These are phyloP conservation scores for Podila epigama DNA, from an alignment of 192 early-diverging fungal species.

Conservation along the genomic window DNA sequence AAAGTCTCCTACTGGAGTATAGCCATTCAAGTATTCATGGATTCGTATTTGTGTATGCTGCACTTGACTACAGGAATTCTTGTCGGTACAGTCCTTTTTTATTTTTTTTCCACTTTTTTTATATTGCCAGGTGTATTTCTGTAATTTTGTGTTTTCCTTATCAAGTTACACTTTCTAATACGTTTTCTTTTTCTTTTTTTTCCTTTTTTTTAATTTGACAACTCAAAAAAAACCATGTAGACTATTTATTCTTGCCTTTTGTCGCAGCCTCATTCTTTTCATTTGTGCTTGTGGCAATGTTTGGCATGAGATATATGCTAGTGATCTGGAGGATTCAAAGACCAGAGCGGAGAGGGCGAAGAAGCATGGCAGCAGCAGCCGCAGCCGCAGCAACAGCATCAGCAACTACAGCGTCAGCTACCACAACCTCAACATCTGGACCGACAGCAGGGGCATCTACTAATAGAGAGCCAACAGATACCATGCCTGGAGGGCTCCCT, in stretches of 20 bases:
- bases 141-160: too few relatives aligned
- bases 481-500: conserved; percentile 40
- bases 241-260: conserved; percentile 64
- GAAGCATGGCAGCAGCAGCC: conserved; percentile 26
- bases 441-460: conserved; percentile 1
- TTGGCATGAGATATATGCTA: conserved; percentile 75
- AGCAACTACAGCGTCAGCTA: not conserved
- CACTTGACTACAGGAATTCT: conserved; percentile 66
- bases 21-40: conserved; percentile 67
- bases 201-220: too few relatives aligned
- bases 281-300: conserved; percentile 72
- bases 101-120: too few relatives aligned
- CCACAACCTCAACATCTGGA: not conserved
- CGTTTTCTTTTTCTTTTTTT: conserved; percentile 1
- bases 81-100: conserved; percentile 28
- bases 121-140: too few relatives aligned
- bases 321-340: conserved; percentile 73
- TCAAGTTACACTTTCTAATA: too few relatives aligned
- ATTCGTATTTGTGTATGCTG: conserved; percentile 68
- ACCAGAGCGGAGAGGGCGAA: conserved; percentile 58
- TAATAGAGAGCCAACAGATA: conserved; percentile 10
- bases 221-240: conserved; percentile 13
- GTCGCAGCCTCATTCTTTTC: conserved; percentile 66
- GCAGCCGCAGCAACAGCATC: conserved; percentile 9
- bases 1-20: conserved; percentile 74